Evolutionary conservation across 179 eudicot species (phyloP).

Genomic region (Silene coronaria): DNA sequence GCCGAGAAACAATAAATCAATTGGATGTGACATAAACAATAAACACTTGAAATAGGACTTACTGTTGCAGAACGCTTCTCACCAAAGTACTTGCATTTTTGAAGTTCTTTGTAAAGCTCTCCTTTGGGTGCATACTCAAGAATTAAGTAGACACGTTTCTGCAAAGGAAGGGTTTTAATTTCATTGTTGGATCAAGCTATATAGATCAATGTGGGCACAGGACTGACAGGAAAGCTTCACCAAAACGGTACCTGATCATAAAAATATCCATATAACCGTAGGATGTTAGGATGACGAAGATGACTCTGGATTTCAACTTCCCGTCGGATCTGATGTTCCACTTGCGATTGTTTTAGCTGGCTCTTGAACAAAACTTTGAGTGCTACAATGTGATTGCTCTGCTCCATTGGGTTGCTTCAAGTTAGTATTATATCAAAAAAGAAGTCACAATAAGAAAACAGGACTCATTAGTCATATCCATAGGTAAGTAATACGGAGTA

Average conservation of each 20-base stretch:
- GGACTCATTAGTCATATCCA: neutral
- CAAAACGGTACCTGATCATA: conserved; percentile 70
- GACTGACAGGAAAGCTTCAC: neutral
- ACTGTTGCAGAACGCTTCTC: conserved; percentile 93
- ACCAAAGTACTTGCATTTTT: conserved; percentile 80
- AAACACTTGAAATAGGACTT: conserved; percentile 18
- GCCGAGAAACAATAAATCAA: neutral
- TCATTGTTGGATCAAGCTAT: neutral
- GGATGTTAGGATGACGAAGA: conserved; percentile 85
- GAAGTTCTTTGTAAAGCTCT: conserved; percentile 91
- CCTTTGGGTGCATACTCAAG: conserved; percentile 96
- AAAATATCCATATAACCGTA: conserved; percentile 86
- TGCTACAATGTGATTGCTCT: conserved; percentile 94
- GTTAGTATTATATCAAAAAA: neutral
- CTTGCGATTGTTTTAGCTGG: conserved; percentile 92
- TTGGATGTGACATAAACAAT: neutral
- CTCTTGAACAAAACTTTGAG: conserved; percentile 85
- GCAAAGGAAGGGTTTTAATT: conserved; percentile 21
- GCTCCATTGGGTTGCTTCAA: conserved; percentile 23
- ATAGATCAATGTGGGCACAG: neutral
- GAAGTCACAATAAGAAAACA: neutral
- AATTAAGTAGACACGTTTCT: conserved; percentile 91
- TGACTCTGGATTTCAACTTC: conserved; percentile 99
- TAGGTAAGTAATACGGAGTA: neutral
- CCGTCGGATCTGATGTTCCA: conserved; percentile 93